Evolutionary conservation across 2,329 filamentous ascomycete genomes (phyloP).

Genomic region (Raffaelea arxii): DNA sequence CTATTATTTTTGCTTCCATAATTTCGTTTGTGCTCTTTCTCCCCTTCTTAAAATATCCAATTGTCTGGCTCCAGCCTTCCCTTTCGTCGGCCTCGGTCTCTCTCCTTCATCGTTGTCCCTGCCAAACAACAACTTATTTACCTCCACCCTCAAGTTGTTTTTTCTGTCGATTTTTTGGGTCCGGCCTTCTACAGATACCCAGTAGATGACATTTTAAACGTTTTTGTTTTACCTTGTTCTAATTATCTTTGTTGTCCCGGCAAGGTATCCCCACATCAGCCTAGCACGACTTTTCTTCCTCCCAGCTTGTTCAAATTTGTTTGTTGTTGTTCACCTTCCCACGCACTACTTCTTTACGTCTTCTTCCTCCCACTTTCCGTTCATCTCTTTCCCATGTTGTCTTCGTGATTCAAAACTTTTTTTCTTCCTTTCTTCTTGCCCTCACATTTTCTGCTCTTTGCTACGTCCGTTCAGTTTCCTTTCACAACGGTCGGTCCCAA

Average conservation of each 20-base stretch:
- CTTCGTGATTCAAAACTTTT: not conserved
- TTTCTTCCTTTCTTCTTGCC: not conserved
- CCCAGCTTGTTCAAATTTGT: no score
- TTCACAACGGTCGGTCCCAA: no score
- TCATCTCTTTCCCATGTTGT: not conserved
- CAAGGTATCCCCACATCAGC: no score
- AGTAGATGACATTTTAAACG: not conserved
- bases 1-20: not conserved
- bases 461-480: not conserved
- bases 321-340: not conserved
- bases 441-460: not conserved
- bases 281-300: not conserved
- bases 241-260: constrained; percentile 5
- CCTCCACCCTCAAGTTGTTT: not conserved
- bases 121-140: not conserved
- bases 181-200: constrained; percentile 2
- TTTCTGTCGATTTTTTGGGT: constrained; percentile 3
- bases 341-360: not conserved
- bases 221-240: not conserved
- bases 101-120: not conserved
- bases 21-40: not conserved
- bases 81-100: not conserved
- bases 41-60: not conserved
- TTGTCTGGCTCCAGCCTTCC: no score
- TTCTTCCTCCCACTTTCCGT: not conserved